Base-by-base conservation (phyloP, 208 protist genomes). In the Trichomonas gallinae region DNA sequence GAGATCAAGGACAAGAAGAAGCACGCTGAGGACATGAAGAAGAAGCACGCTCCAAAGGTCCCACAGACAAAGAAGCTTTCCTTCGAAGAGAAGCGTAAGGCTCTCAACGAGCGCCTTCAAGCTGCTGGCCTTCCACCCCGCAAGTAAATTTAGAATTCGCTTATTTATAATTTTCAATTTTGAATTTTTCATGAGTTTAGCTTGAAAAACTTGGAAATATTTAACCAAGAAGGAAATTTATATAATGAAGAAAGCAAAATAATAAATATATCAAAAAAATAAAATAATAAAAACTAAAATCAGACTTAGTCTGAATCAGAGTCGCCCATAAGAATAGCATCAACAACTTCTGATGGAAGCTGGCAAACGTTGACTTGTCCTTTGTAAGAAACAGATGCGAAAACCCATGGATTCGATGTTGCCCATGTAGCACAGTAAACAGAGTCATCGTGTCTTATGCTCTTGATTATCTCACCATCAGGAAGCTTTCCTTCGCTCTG, bases 1-100 rank as follows among this genome's bases (percentile, higher is more conserved):
- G 58, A 51, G 99, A 97, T 99, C 51, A 99, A 99, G 23, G 99
- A 99, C 98, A 98, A 96, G 87, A 96, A 48, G 40, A 34, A 58
- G 40, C 40, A 46, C 87, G 21, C 87, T 96, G 38, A 44, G 34
- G 26, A 63, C 9, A 96, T 58, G 34, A 96, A 96, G 40, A 1
- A 85, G 34, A 40, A 40, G 34, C 26, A 42, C 81, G 81, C 81
- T 42, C 81, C 81, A 85, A 93, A 93, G 87, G 46, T 49, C 40
- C 87, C 87, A 93, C 87, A 93, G 8, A 44, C 23, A 34, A 93
- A 93, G 87, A 93, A 51, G 87, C 40, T 93, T 42, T 34, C 40
- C 11, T n/a, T 17, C 42, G 87, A 48, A 34, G 87, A 93, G 45
- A 42, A 44, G 40, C 42, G 17, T 26, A 93, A 51, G 44, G 0